Base-by-base conservation (phyloP, 106 monocot genomes). In the Allium sativum region DNA sequence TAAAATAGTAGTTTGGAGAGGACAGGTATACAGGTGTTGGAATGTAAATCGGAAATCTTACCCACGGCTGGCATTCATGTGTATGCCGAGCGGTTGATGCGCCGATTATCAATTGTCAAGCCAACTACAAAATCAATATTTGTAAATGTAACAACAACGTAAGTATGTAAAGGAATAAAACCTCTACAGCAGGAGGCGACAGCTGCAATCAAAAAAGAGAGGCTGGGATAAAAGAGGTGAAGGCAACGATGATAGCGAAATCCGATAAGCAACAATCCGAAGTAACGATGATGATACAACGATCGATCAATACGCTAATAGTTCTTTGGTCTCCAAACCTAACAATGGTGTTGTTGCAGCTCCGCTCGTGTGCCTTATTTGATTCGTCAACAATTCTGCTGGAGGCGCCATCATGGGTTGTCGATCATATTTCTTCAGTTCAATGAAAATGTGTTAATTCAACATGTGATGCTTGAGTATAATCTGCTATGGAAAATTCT, bases 321-420 rank as follows among this genome's bases (percentile, higher is more conserved):
- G 12, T 12, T 41, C 65, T 11, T 10, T 53, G 11, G 63, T 40
- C 48, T 55, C 74, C 53, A 69, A 3, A 41, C 21, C 63, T 20
- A 62, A 62, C 45, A 12, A 14, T 14, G 54, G 5, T 15, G 42
- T 48, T 21, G 21, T 54, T 20, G 69, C 65, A 9, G 72, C 71
- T 47, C 64, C 82, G 22, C 68, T 79, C 55, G 62, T 82, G 47
- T 87, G 86, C 60, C 61, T 87, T 40, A 58, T 69, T 11, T 73
- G 82, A 66, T 82, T 73, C 71, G 86, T 79, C 40, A 78, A 78
- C 13, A 82, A 87, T 48, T 62, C 82, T 40, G 60, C 73, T 6
- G 82, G 78, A 16, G 86, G 86, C 8, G 86, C 82, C 21, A 66
- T 87, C 51, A 60, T 87, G 64, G 87, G 82, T 46, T 82, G 87